These are phyloP conservation scores for Dactylella cylindrospora DNA, from an alignment of 2,329 filamentous ascomycete species.

Conservation along the genomic window DNA sequence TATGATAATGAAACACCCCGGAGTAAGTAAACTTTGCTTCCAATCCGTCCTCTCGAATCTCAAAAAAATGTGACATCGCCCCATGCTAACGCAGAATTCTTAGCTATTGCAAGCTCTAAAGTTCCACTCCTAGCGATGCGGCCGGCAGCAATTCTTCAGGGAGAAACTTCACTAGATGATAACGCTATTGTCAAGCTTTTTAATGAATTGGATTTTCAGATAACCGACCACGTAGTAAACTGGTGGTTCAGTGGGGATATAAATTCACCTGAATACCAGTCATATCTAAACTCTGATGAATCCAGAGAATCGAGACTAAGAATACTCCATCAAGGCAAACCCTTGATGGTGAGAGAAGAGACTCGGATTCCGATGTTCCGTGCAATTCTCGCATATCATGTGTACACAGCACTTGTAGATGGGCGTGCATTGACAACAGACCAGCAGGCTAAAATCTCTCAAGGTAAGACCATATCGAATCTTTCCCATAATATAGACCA, in stretches of 20 bases:
- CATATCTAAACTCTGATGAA: slow-evolving; percentile 4
- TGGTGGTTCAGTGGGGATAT: slow-evolving; percentile 24
- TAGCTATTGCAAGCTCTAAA: background rate
- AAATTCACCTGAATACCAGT: slow-evolving; percentile 11
- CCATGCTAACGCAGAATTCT: background rate
- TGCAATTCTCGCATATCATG: slow-evolving; percentile 25
- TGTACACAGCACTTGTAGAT: slow-evolving; percentile 21
- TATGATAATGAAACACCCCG: too few relatives aligned
- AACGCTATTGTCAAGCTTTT: slow-evolving; percentile 7
- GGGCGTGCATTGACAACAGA: slow-evolving; percentile 9
- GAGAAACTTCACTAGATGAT: slow-evolving; percentile 17
- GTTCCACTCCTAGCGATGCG: background rate
- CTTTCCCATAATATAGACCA: background rate
- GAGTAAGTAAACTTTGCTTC: background rate
- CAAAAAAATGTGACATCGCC: too few relatives aligned
- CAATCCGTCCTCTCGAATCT: background rate
- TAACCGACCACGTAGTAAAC: slow-evolving; percentile 22
- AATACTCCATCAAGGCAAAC: slow-evolving; percentile 9
- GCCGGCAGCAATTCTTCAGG: too few relatives aligned
- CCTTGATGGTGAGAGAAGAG: slow-evolving; percentile 7
- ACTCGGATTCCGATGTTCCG: slow-evolving; percentile 20
- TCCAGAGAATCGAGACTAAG: slow-evolving; percentile 2
- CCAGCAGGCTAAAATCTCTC: background rate
- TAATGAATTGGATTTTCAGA: slow-evolving; percentile 12
- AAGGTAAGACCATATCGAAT: background rate